Percentiles rank a stretch among this genome's conserved stretches.
Conservation (phyloP, 2,329 filamentous ascomycete species). For the Mycosphaerella sp. region DNA sequence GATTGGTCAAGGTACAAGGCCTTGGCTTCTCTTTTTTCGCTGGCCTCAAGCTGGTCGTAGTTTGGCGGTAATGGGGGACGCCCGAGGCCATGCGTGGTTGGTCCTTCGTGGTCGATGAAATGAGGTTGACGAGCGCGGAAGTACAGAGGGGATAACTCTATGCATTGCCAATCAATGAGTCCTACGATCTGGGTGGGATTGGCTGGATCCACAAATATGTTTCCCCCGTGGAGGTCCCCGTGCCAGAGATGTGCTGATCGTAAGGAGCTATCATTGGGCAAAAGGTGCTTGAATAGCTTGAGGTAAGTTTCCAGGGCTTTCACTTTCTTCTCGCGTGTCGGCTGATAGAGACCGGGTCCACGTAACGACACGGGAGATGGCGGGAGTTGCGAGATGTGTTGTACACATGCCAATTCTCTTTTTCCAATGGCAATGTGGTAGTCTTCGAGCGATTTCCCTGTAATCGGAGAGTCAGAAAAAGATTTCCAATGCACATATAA, state of each 20-base stretch:
- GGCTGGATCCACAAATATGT: conserved; percentile 33
- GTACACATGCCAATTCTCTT: conserved; percentile 31
- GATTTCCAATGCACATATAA: background rate
- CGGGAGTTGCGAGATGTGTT: conserved; percentile 31
- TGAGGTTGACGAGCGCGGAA: conserved; percentile 32
- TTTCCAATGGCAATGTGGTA: conserved; percentile 24
- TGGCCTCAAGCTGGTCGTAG: conserved; percentile 22
- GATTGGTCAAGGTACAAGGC: conserved; percentile 27
- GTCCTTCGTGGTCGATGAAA: conserved; percentile 34
- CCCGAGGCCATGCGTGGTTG: conserved; percentile 25
- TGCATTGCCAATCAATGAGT: conserved; percentile 37
- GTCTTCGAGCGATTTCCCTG: conserved; percentile 25
- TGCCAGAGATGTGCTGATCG: conserved; percentile 32
- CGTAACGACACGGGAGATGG: conserved; percentile 32
- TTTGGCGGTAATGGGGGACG: conserved; percentile 27
- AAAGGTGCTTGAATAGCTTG: background rate
- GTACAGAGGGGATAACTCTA: conserved; percentile 34
- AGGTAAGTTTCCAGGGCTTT: conserved; percentile 14
- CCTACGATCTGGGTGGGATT: conserved; percentile 30
- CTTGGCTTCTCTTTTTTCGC: conserved; percentile 24
- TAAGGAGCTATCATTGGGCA: conserved; percentile 12
- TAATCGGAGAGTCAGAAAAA: too few relatives aligned
- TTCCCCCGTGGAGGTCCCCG: conserved; percentile 36
- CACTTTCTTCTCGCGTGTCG: conserved; percentile 33
- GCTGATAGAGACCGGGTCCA: conserved; percentile 36